Evolutionary conservation across 2,329 filamentous ascomycete genomes (phyloP), one percentile per base, ranked within the genome.

Genomic region (Davidsoniella neocaledoniae): DNA sequence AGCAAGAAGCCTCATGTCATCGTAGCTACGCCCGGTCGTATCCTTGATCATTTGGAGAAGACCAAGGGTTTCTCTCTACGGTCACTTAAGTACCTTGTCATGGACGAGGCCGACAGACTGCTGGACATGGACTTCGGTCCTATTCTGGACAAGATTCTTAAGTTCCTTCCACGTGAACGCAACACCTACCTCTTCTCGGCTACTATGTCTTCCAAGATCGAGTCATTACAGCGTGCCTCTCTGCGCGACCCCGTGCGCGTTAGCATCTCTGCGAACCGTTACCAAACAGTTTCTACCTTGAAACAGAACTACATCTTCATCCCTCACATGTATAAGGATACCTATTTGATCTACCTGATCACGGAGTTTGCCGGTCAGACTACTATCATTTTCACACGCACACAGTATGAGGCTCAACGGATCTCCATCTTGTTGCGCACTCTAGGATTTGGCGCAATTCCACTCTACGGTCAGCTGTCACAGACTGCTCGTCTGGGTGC

Each of bases 1-100:
- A 86, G 84, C n/a, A 95, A 94, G 72, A 90, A 90, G 58, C 91
- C 91, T 6, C 91, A 98, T 60, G 81, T 98, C 21, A 71, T 96
- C 19, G 88, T 96, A 38, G 90, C 90, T 0, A 95, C 90, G 0
- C 90, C 90, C 0, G 90, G 88, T 48, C 78, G 90, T 51, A 68
- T 95, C 19, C 71, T 95, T 4, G 91, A 96, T 59, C 91, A 98
- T 58, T 69, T 96, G 7, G 87, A 96, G 62, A 94, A 94, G 66
- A 98, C 91, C 2, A 95, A 94, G 64, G 90, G 91, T 9, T 96
- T 98, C 66, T 88, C 83, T 1, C 68, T 96, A 45, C 76, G 83
- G 26, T 73, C 75, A 3, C 69, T 95, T 37, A 88, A 88, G 60
- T 94, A 90, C 60, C 70, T 96, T 3, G 88, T 95, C 54, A 87